Percentiles rank a stretch among this genome's conserved stretches.
These are phyloP conservation scores for Diaporthe sp. DNA, from an alignment of 2,329 filamentous ascomycete species.

Conservation along the genomic window DNA sequence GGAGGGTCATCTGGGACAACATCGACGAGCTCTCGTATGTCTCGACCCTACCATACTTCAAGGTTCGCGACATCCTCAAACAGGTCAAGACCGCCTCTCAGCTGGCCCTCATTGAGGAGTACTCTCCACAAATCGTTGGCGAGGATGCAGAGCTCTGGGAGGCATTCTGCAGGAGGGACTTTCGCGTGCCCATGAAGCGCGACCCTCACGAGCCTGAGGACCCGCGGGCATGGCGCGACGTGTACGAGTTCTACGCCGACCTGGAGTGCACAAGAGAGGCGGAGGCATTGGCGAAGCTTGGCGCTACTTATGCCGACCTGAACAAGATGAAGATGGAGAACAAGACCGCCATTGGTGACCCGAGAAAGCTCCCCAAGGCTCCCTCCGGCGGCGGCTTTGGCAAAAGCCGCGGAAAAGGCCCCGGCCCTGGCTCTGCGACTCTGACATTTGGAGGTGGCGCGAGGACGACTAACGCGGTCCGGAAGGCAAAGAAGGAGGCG, in stretches of 20 bases:
- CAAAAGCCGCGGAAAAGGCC: conserved; percentile 38
- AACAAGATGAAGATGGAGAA: conserved; percentile 71
- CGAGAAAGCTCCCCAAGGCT: conserved; percentile 59
- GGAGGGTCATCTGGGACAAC: conserved; percentile 13
- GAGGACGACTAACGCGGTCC: conserved; percentile 63
- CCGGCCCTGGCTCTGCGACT: conserved; percentile 34
- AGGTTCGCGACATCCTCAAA: conserved; percentile 77
- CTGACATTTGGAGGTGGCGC: conserved; percentile 35
- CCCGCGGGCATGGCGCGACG: conserved; percentile 80
- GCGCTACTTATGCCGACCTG: conserved; percentile 69
- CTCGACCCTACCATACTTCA: conserved; percentile 60
- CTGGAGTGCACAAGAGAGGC: conserved; percentile 70
- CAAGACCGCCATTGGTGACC: conserved; percentile 69
- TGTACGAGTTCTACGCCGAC: conserved; percentile 79
- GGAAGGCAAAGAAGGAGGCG: conserved; percentile 69
- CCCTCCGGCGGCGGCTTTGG: conserved; percentile 39
- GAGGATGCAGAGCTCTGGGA: conserved; percentile 82
- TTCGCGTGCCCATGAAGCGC: conserved; percentile 73
- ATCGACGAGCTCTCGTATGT: conserved; percentile 32
- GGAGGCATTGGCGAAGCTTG: conserved; percentile 70
- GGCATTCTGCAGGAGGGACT: conserved; percentile 82
- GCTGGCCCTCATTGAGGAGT: conserved; percentile 79
- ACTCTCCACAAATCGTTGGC: conserved; percentile 81
- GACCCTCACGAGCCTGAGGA: conserved; percentile 77
- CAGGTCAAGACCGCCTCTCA: conserved; percentile 81